Conservation (phyloP, 108 stramenopile species). For the Cyclotella sp. region DNA sequence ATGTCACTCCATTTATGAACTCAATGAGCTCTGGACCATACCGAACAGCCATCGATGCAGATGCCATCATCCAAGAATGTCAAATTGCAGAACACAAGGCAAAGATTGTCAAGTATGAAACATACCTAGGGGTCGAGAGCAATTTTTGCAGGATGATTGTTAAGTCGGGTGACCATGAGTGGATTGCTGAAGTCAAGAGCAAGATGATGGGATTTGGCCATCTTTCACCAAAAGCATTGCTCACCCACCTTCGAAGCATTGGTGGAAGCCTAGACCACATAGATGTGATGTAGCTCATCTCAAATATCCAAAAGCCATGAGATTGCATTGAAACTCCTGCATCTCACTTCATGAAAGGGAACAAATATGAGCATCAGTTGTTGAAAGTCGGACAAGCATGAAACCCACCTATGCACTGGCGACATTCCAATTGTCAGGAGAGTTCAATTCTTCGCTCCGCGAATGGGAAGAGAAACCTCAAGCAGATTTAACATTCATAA, state of each 20-base stretch:
- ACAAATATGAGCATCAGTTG: too few relatives aligned
- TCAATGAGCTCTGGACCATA: constrained; percentile 18
- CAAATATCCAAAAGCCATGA: not conserved
- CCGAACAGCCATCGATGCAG: constrained; percentile 5
- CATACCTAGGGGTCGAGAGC: constrained; percentile 9
- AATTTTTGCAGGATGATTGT: not conserved
- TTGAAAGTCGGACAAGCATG: too few relatives aligned
- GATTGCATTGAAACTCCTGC: constrained; percentile 6
- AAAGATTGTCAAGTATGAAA: constrained; percentile 1
- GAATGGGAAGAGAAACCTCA: too few relatives aligned
- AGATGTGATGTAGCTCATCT: constrained; percentile 10
- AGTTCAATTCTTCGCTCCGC: too few relatives aligned
- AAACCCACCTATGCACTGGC: too few relatives aligned
- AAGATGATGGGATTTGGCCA: constrained; percentile 33
- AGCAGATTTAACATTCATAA: too few relatives aligned
- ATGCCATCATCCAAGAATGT: not conserved
- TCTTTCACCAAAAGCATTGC: constrained; percentile 17
- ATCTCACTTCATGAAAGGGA: too few relatives aligned
- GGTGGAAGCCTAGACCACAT: constrained; percentile 18
- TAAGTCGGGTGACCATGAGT: constrained; percentile 23
- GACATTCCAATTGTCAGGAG: too few relatives aligned
- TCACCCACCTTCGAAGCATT: constrained; percentile 1
- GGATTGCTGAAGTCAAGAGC: constrained; percentile 22
- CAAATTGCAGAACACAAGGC: constrained; percentile 33
- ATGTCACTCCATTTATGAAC: not conserved